phyloP scores from a whole-genome alignment of 2,329 filamentous ascomycete species.

The Blastomyces silverae region DNA sequence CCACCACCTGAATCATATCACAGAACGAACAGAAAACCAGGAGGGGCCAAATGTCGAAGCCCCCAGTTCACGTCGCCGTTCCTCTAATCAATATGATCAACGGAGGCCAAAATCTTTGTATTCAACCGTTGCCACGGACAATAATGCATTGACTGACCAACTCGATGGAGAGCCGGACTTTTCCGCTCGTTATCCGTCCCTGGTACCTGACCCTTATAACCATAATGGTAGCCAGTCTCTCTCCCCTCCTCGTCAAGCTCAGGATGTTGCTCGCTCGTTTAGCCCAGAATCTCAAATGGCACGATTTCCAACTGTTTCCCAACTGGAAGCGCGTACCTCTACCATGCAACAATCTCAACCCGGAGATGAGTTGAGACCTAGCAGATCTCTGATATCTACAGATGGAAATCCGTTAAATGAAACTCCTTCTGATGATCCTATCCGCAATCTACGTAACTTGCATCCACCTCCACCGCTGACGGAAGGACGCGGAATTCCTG shows the following conservation, averaged over 20 bases:
- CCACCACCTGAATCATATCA: neutral
- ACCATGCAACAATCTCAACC: neutral
- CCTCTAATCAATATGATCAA: neutral
- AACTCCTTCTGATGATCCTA: neutral
- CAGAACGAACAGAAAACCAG: neutral
- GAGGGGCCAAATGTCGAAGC: neutral
- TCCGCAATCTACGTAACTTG: neutral
- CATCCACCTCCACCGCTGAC: neutral
- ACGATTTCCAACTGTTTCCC: slow-evolving; percentile 20
- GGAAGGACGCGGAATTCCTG: slow-evolving; percentile 7
- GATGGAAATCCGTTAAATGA: neutral
- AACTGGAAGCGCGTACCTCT: slow-evolving; percentile 15
- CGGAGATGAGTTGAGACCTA: neutral
- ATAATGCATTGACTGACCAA: slow-evolving; percentile 28
- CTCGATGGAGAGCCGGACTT: slow-evolving; percentile 30
- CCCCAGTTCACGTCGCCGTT: neutral
- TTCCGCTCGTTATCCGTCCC: slow-evolving; percentile 33
- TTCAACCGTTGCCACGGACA: neutral
- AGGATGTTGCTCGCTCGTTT: neutral
- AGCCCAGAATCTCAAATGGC: slow-evolving; percentile 16
- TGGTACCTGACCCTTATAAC: slow-evolving; percentile 24
- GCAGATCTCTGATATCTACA: neutral
- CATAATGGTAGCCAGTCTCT: slow-evolving; percentile 5
- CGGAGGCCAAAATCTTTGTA: neutral
- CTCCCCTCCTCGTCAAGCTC: neutral